A percentile compares a stretch with the other conserved stretches of the same genome.
Conservation (phyloP, 441 rosid genomes). For the Corymbia citriodora region DNA sequence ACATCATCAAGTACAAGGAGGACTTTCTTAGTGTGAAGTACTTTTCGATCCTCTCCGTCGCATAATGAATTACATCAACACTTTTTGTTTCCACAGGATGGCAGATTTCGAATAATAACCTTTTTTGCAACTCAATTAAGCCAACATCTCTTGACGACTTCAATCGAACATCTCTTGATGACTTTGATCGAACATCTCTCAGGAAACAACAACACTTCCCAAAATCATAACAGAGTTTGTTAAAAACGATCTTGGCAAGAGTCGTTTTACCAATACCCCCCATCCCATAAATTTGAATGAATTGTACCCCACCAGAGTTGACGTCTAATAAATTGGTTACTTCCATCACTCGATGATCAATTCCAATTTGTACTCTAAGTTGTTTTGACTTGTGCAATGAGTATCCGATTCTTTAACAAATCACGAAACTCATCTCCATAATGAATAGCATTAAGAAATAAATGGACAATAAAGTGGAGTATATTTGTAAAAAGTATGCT, state of each 20-base stretch:
- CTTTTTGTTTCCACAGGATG: background rate
- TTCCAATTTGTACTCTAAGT: background rate
- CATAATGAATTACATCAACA: background rate
- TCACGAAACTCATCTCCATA: rapidly evolving
- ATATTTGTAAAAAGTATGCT: too few relatives aligned
- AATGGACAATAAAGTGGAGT: background rate
- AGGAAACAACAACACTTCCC: background rate
- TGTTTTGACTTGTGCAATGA: too few relatives aligned
- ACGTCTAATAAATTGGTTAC: background rate
- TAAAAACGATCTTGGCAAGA: background rate
- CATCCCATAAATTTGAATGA: background rate
- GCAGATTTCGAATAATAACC: background rate
- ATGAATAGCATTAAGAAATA: background rate
- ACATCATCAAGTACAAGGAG: background rate
- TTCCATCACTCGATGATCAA: background rate
- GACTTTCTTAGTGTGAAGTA: background rate
- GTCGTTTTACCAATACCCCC: background rate
- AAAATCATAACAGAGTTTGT: too few relatives aligned
- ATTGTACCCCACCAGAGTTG: background rate
- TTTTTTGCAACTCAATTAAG: background rate
- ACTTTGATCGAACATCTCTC: too few relatives aligned
- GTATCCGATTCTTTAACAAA: too few relatives aligned
- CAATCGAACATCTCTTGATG: background rate
- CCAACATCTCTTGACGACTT: background rate
- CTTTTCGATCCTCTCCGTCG: background rate